Percentiles rank a stretch among this genome's conserved stretches.
Conservation (phyloP, 352 stramenopile species). For the Thalassiosira delicatula region DNA sequence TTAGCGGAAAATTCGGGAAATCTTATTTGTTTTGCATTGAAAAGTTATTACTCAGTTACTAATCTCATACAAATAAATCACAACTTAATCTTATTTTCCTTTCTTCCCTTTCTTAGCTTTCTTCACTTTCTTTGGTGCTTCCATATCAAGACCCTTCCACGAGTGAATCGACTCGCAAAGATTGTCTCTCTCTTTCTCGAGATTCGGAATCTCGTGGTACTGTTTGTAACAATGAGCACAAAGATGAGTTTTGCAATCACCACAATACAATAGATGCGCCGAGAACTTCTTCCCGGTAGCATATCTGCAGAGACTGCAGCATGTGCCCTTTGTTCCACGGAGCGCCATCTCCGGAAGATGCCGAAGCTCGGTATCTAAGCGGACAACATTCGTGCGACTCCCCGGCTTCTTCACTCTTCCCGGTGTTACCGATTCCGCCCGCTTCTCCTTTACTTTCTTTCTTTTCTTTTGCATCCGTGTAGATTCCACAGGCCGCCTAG, state of each 20-base stretch:
- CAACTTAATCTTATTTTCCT: background rate
- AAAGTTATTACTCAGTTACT: too few relatives aligned
- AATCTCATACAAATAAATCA: too few relatives aligned
- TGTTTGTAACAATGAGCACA: slow-evolving; percentile 11
- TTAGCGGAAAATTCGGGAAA: too few relatives aligned
- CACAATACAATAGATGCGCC: background rate
- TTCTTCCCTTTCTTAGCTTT: slow-evolving; percentile 2
- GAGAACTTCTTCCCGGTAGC: slow-evolving; percentile 12
- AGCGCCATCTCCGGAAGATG: slow-evolving; percentile 4
- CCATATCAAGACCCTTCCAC: background rate
- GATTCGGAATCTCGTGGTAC: background rate
- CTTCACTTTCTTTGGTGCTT: background rate
- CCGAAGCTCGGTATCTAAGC: background rate
- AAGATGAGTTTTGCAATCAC: background rate
- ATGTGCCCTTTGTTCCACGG: background rate
- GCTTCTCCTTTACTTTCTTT: slow-evolving; percentile 5
- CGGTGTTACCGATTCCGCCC: background rate
- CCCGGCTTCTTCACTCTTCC: background rate
- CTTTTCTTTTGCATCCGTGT: background rate
- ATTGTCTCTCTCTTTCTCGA: too few relatives aligned
- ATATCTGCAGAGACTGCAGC: slow-evolving; percentile 5
- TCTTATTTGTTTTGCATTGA: background rate
- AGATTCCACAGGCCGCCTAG: background rate
- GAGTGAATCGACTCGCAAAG: background rate
- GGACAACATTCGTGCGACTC: background rate